A percentile compares a stretch with the other conserved stretches of the same genome.
phyloP scores from a whole-genome alignment of 2,329 filamentous ascomycete species.

The Teratosphaeria zuluensis region DNA sequence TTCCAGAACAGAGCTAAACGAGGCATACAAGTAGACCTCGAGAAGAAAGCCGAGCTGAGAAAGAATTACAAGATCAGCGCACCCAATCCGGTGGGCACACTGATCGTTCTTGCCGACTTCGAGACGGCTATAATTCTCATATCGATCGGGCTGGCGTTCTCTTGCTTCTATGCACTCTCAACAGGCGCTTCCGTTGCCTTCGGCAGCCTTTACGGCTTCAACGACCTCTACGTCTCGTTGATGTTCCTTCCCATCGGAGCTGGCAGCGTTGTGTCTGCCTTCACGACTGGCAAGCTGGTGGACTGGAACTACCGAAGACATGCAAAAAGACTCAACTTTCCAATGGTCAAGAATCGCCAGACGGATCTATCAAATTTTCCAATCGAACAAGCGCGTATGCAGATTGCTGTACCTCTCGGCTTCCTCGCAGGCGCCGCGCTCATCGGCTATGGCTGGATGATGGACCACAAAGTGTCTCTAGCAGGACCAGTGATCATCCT shows the following conservation, averaged over 20 bases:
- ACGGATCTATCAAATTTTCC: slow-evolving; percentile 32
- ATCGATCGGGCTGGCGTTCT: slow-evolving; percentile 29
- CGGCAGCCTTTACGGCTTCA: slow-evolving; percentile 28
- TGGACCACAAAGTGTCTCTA: slow-evolving; percentile 23
- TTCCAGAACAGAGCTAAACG: slow-evolving; percentile 10
- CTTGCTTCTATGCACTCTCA: slow-evolving; percentile 34
- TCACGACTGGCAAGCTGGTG: slow-evolving; percentile 40
- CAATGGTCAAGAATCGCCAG: slow-evolving; percentile 8
- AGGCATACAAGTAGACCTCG: slow-evolving; percentile 13
- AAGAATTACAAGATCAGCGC: slow-evolving; percentile 16
- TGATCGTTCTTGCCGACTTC: slow-evolving; percentile 19
- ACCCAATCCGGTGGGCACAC: slow-evolving; percentile 20
- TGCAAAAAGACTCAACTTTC: not conserved
- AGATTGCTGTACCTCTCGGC: slow-evolving; percentile 32
- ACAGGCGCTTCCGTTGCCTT: slow-evolving; percentile 31
- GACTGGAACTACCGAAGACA: slow-evolving; percentile 53
- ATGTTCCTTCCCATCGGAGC: slow-evolving; percentile 34
- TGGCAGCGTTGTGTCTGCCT: slow-evolving; percentile 30
- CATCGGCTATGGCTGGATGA: slow-evolving; percentile 34
- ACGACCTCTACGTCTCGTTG: slow-evolving; percentile 33
- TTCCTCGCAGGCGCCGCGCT: slow-evolving; percentile 22
- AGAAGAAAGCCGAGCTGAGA: slow-evolving; percentile 12
- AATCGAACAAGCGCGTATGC: slow-evolving; percentile 34
- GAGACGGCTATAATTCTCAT: slow-evolving; percentile 30
- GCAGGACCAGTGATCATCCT: slow-evolving; percentile 20